Conservation (phyloP, 208 protist species). For the Leishmania braziliensis region DNA sequence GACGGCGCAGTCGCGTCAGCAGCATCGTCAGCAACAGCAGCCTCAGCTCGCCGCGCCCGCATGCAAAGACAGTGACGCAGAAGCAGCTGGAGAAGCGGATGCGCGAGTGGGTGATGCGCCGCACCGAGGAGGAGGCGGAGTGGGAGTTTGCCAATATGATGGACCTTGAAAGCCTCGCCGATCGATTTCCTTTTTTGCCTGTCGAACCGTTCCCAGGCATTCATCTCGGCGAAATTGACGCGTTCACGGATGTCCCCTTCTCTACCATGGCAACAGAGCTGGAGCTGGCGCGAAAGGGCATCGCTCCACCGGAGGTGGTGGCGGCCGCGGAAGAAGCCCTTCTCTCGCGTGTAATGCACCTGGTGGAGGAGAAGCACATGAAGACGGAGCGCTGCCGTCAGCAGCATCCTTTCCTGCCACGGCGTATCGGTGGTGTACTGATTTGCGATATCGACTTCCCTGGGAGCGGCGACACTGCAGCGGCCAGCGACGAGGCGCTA, state of each 20-base stretch:
- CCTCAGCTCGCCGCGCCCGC: slow-evolving; percentile 15
- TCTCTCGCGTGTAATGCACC: slow-evolving; percentile 10
- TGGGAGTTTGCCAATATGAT: slow-evolving; percentile 33
- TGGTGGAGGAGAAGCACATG: slow-evolving; percentile 21
- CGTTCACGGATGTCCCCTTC: slow-evolving; percentile 38
- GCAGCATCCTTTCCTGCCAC: slow-evolving; percentile 37
- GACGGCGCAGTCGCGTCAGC: slow-evolving; percentile 20
- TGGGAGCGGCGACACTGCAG: slow-evolving; percentile 11
- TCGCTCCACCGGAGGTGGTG: slow-evolving; percentile 14
- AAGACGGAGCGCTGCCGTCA: slow-evolving; percentile 21
- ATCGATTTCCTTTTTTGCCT: slow-evolving; percentile 51
- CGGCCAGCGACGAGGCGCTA: slow-evolving; percentile 26
- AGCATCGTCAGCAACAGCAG: slow-evolving; percentile 12
- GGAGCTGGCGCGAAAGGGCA: slow-evolving; percentile 26
- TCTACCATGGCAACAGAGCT: slow-evolving; percentile 37
- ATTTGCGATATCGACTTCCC: slow-evolving; percentile 41
- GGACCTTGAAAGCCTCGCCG: slow-evolving; percentile 37
- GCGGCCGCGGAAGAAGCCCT: slow-evolving; percentile 14
- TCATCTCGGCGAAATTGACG: slow-evolving; percentile 37
- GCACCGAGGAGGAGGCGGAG: slow-evolving; percentile 43
- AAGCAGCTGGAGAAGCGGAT: slow-evolving; percentile 54
- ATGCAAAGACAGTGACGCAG: slow-evolving; percentile 19
- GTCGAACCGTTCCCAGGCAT: slow-evolving; percentile 50
- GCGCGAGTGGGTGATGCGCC: slow-evolving; percentile 35
- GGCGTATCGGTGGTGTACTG: slow-evolving; percentile 47